phyloP scores from a whole-genome alignment of 2,329 filamentous ascomycete species.

The Aspergillus ruber region DNA sequence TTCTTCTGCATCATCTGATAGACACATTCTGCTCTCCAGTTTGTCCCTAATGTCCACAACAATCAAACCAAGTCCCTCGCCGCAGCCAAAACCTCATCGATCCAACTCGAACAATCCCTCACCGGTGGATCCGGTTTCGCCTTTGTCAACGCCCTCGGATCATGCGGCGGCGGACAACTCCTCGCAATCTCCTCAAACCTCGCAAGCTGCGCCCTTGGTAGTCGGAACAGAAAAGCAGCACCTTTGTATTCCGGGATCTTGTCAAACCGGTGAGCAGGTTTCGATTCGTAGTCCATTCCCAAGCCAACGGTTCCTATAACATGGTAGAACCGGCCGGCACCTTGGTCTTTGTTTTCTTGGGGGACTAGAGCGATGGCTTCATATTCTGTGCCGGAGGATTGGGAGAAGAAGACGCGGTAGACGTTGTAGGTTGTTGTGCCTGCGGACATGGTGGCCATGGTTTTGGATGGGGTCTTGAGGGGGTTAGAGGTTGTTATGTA shows the following conservation, averaged over 20 bases:
- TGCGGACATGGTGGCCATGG: background rate
- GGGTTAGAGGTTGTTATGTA: too few relatives aligned
- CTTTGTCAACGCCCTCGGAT: constrained; percentile 1
- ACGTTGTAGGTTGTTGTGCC: background rate
- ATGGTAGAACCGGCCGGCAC: constrained; percentile 1
- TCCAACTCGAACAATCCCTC: constrained; percentile 1
- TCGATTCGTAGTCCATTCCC: constrained; percentile 3
- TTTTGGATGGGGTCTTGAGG: background rate
- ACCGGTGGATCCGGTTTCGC: constrained; percentile 1
- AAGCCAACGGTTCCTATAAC: constrained; percentile 1
- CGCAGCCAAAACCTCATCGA: constrained; percentile 3
- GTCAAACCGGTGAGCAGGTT: constrained; percentile 1
- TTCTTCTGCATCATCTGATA: too few relatives aligned
- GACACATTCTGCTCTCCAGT: too few relatives aligned
- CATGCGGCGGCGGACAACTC: background rate
- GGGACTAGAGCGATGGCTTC: constrained; percentile 2
- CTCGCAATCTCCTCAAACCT: constrained; percentile 1
- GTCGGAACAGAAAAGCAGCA: background rate
- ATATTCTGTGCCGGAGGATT: background rate
- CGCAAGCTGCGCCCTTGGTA: background rate
- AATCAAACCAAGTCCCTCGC: background rate
- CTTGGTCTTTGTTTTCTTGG: constrained; percentile 1
- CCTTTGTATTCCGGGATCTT: background rate
- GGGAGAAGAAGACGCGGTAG: background rate
- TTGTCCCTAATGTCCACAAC: too few relatives aligned